Evolutionary conservation across 129 eudicot genomes (phyloP), one percentile per base, ranked within the genome.

Genomic region (Pseudognaphalium luteoalbum): DNA sequence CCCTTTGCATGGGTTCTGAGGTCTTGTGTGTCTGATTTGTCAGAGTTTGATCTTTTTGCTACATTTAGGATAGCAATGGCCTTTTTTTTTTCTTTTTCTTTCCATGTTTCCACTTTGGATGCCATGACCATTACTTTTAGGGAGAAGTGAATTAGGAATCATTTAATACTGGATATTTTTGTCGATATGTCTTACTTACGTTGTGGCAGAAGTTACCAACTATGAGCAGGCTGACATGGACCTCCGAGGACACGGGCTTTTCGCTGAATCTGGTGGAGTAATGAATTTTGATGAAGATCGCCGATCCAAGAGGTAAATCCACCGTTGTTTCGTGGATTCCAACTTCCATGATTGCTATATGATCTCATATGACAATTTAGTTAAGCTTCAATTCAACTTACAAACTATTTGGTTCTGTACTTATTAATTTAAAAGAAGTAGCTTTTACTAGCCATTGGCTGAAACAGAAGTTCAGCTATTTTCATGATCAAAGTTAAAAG

Each of bases 121-220:
- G 73, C 11, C 20, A 72, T 20, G 22, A 30, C 12, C 3, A 56
- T 6, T 21, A 34, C 22, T 21, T 73, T 37, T 2, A 16, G 62
- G 83, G 67, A 41, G 52, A 52, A 30, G 33, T 64, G 50, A 66
- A 66, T 3, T 68, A 41, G 70, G 63, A 58, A 14, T 71, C 14
- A 74, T 66, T 80, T 51, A 22, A 44, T 63, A 68, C 78, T 74
- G 82, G 76, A 68, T 89, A 84, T 86, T 79, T 89, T 81, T 78
- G 88, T 93, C 88, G 95, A 93, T 86, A 80, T 83, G 92, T 88
- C 90, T 88, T 88, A 90, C 98, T 92, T 90, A 90, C 96, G 62
- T 82, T 86, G 88, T 92, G 96, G 95, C 98, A 92, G 94, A 92
- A 86, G 94, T 89, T 89, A 79, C 88, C 73, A 79, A 84, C 96